Percentiles rank a stretch among this genome's conserved stretches.
phyloP scores from a whole-genome alignment of 768 basidiomycete species.

The Lactifluus piperatus region DNA sequence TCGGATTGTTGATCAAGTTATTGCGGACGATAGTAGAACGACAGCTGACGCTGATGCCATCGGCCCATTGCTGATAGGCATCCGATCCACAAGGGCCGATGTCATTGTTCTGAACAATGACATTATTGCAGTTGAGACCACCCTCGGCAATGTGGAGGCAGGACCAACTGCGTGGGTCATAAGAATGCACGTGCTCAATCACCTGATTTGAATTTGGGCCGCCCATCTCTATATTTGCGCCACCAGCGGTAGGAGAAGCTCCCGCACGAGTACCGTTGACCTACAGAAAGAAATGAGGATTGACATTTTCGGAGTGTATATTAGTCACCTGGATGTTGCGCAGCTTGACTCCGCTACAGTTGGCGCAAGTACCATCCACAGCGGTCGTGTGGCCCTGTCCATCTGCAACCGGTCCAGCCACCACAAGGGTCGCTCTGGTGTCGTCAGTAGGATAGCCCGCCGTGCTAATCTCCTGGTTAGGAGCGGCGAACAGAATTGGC shows the following conservation, averaged over 20 bases:
- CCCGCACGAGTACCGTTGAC: conserved; percentile 63
- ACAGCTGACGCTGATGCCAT: conserved; percentile 72
- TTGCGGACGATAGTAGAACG: conserved; percentile 50
- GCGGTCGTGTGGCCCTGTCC: conserved; percentile 66
- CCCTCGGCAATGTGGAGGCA: conserved; percentile 77
- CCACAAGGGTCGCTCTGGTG: conserved; percentile 59
- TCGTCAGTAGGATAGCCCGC: conserved; percentile 62
- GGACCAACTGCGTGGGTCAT: conserved; percentile 73
- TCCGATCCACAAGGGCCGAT: conserved; percentile 72
- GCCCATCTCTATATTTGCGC: conserved; percentile 82
- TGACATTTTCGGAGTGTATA: background rate
- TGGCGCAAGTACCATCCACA: conserved; percentile 53
- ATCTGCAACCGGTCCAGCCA: conserved; percentile 53
- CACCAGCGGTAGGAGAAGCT: conserved; percentile 45
- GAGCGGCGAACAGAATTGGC: conserved; percentile 56
- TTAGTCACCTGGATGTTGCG: conserved; percentile 60
- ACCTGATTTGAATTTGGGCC: conserved; percentile 64
- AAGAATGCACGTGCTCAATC: conserved; percentile 69
- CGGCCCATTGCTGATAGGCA: conserved; percentile 65
- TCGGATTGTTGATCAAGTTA: conserved; percentile 63
- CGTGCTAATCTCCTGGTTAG: conserved; percentile 77
- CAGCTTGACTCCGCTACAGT: conserved; percentile 51
- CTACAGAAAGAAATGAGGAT: conserved; percentile 33
- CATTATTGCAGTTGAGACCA: conserved; percentile 50
- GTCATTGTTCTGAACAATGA: conserved; percentile 70